Base-by-base conservation (phyloP, 2,329 filamentous ascomycete species). In the Lecanoromycetidae sp. region DNA sequence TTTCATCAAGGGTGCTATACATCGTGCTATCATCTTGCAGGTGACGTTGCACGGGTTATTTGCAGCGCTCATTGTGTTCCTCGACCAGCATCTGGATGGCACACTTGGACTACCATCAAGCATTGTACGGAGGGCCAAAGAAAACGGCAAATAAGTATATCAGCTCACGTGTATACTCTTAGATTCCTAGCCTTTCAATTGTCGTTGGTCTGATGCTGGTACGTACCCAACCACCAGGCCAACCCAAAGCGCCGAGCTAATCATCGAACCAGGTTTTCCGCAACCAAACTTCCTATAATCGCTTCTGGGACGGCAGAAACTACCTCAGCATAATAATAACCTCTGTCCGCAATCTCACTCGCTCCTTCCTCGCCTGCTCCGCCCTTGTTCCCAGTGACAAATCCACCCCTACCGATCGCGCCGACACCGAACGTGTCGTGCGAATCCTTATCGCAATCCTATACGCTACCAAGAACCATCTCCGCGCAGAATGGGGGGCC, bases 141-240 rank as follows among this genome's bases (percentile, higher is more conserved):
- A 2, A 26, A 39, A 15, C 22, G 12, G 22, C 13, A 4, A 39
- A 17, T 36, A 5, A 10, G 13, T 15, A 7, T 8, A 15, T 15
- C 13, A 17, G 13, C 22, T 15, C 5, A 3, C 36, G 15, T 15
- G 27, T 7, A 26, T 5, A 15, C 15, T 19, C 9, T 1, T 52
- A 72, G 70, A 72, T 81, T 36, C 77, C 78, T 2, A 75, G 71
- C 12, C 64, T 82, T 1, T 77, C 73, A 27, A 82, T 82, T 47
- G 78, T 82, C 42, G 77, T 82, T 2, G 78, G 78, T 56, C 60
- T 82, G 33, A 80, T 82, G 71, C 74, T 82, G 48, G 52, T 52
- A 47, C 17, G 12, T 22, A 9, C 5, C 27, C 23, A 25, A 5
- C 25, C 17, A 8, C 15, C 9, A 13, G 3, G 4, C 30, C 10